Conservation (phyloP, 768 basidiomycete species). For the Agaricus subrufescens region DNA sequence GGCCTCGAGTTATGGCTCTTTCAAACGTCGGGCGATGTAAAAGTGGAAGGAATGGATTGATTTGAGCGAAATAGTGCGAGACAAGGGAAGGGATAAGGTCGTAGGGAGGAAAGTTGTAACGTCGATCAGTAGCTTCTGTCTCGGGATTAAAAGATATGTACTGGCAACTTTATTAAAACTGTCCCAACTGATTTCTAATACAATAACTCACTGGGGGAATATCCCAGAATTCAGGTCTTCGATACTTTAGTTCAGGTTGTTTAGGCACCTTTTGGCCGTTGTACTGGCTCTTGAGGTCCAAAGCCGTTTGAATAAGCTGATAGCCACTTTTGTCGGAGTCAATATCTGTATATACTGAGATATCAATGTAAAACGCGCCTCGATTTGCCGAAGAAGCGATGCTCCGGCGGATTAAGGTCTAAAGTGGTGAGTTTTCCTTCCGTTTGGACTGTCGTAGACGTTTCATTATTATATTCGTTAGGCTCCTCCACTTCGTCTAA, state of each 20-base stretch:
- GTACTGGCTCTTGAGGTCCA: conserved; percentile 53
- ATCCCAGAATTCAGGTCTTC: conserved; percentile 48
- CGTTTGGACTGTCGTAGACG: conserved; percentile 16
- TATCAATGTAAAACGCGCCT: conserved; percentile 21
- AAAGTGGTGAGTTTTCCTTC: conserved; percentile 29
- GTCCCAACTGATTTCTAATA: neutral
- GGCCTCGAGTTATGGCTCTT: conserved; percentile 36
- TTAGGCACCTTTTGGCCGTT: conserved; percentile 29
- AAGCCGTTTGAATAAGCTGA: conserved; percentile 47
- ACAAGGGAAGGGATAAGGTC: conserved; percentile 54
- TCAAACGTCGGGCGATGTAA: conserved; percentile 74
- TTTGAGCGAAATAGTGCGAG: conserved; percentile 57
- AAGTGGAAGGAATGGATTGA: conserved; percentile 57
- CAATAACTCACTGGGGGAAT: conserved; percentile 34
- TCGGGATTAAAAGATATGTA: conserved; percentile 27
- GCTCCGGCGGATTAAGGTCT: conserved; percentile 30
- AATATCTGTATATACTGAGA: neutral
- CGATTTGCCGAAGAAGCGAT: conserved; percentile 47
- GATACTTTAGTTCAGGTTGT: conserved; percentile 20
- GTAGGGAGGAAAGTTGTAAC: conserved; percentile 43
- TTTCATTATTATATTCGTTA: conserved; percentile 21
- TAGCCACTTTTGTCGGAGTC: conserved; percentile 31
- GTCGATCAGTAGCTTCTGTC: conserved; percentile 16
- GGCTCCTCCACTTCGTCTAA: conserved; percentile 33
- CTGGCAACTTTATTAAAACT: conserved; percentile 14